Evolutionary conservation across 164 flowering plant species (phyloP), one percentile per base, ranked within the genome.

Genomic region (Aristolochia californica): DNA sequence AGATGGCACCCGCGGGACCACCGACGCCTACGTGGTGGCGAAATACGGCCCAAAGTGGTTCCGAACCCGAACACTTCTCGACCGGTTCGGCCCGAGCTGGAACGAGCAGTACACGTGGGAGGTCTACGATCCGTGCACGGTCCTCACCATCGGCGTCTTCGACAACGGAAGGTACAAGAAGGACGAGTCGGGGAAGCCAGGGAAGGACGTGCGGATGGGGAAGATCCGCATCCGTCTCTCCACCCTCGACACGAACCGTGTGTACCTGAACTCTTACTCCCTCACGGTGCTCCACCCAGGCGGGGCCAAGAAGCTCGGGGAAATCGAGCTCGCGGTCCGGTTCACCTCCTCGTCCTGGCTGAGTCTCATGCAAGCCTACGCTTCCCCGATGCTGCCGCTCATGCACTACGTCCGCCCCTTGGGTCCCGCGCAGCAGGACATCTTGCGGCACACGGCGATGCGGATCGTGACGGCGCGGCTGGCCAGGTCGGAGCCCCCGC

Each of bases 21-120:
- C 89, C 0, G 96, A 90, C 61, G 91, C 99, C 16, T 94, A 90
- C 58, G 87, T 76, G 65, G 97, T 94, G 38, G 96, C 89, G 8
- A 90, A 94, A 30, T 94, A 94, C 48, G 99, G 96, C 22, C 87
- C 83, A 4, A 90, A 94, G 66, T 90, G 99, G 99, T 83, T 94
- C 58, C 88, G 97, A 0, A 94, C 99, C 1, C 76, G 97, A 0
- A 90, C 97, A 0, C 79, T 94, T 18, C 73, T 88, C 0, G 97
- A 94, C 26, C 77, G 91, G 44, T 90, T 94, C 51, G 82, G 79
- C 43, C 97, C 99, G 16, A 72, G 84, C 15, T 94, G 97, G 97
- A 80, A 94, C 58, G 99, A 94, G 70, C 95, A 90, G 66, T 84
- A 94, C 73, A 77, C 96, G 0, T 94, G 96, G 97, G 95, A 88